Evolutionary conservation across 352 stramenopile species (phyloP).

Genomic region (Pythium rishiriense): DNA sequence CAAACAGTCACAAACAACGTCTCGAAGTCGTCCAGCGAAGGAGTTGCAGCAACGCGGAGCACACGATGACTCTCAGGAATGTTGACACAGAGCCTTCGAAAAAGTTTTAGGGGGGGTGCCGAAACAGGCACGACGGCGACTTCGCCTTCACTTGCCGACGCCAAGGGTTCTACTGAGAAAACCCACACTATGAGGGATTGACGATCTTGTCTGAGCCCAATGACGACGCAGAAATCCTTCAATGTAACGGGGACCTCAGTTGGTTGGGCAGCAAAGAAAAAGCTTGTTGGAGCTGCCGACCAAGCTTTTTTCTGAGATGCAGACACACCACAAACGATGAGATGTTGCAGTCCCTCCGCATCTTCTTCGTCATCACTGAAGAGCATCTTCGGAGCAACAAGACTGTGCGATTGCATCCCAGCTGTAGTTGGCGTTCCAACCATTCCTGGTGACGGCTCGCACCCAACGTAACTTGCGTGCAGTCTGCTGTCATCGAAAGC

Average conservation of each 20-base stretch:
- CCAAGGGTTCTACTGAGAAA: constrained; percentile 44
- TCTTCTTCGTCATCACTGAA: constrained; percentile 27
- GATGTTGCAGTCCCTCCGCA: constrained; percentile 12
- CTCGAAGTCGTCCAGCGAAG: constrained; percentile 50
- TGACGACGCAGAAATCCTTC: constrained; percentile 65
- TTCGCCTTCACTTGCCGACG: not conserved
- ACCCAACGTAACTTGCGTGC: not conserved
- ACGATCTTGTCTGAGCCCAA: constrained; percentile 45
- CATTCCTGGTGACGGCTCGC: not conserved
- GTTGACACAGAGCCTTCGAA: constrained; percentile 42
- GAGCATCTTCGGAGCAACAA: constrained; percentile 12
- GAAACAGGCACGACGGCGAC: constrained; percentile 10
- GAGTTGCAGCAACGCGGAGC: constrained; percentile 38
- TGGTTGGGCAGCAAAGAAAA: constrained; percentile 20
- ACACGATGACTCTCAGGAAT: constrained; percentile 32
- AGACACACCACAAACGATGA: constrained; percentile 21
- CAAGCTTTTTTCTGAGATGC: constrained; percentile 50
- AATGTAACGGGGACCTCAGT: not conserved
- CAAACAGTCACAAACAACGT: constrained; percentile 52
- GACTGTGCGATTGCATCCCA: not conserved
- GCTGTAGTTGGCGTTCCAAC: not conserved
- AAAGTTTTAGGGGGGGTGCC: constrained; percentile 35
- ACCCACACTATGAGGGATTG: constrained; percentile 55
- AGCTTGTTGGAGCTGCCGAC: constrained; percentile 33
- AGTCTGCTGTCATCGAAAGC: constrained; percentile 16